phyloP scores from a whole-genome alignment of 2,329 filamentous ascomycete genomes.

The Zopfia rhizophila region DNA sequence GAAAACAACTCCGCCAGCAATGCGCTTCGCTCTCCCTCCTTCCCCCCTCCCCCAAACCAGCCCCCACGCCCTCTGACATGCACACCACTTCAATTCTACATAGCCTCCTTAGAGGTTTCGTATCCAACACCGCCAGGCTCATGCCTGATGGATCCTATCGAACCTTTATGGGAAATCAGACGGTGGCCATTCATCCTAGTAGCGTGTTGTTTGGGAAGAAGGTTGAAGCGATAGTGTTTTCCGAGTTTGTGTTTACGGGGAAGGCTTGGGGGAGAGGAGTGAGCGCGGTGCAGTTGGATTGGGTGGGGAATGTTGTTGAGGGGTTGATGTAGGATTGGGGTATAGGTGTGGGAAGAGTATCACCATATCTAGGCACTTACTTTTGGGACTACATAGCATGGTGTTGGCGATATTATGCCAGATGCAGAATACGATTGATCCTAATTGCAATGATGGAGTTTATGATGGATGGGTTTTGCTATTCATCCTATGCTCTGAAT shows the following conservation, averaged over 20 bases:
- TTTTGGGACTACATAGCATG: no score
- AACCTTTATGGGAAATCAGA: slow-evolving; percentile 70
- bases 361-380: no score
- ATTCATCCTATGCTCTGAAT: no score
- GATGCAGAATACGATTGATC: no score
- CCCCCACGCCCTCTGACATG: slow-evolving; percentile 49
- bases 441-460: no score
- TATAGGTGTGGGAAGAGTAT: neutral
- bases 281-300: slow-evolving; percentile 70
- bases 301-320: slow-evolving; percentile 65
- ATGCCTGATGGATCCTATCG: slow-evolving; percentile 71
- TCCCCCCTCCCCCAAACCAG: slow-evolving; percentile 23
- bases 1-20: slow-evolving; percentile 69
- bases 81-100: slow-evolving; percentile 64
- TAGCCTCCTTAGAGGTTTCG: slow-evolving; percentile 68
- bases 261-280: slow-evolving; percentile 71
- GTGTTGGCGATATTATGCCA: no score
- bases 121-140: slow-evolving; percentile 68
- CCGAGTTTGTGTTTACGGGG: slow-evolving; percentile 73
- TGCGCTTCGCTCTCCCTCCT: slow-evolving; percentile 61
- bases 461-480: no score
- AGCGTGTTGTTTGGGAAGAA: slow-evolving; percentile 70
- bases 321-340: slow-evolving; percentile 34
- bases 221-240: slow-evolving; percentile 71
- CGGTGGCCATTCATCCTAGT: slow-evolving; percentile 70